Conservation (phyloP, 2,329 filamentous ascomycete genomes). For the Alternaria brassicicola region DNA sequence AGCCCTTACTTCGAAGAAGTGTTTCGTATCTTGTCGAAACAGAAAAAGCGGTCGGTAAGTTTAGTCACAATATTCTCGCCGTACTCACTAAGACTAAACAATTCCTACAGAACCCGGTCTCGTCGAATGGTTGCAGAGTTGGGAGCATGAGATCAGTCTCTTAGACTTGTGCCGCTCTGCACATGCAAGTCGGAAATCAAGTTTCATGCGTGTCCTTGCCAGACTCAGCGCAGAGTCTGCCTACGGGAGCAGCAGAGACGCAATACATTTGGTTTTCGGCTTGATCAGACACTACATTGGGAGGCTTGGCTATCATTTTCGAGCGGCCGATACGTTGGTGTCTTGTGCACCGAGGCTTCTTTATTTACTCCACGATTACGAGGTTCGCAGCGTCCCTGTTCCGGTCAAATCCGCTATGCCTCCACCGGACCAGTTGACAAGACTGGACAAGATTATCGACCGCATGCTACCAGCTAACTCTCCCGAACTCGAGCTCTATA, state of each 20-base stretch:
- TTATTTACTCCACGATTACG: too few species aligned
- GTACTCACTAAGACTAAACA: not conserved
- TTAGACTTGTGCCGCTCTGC: conserved; percentile 16
- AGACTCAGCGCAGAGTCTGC: conserved; percentile 10
- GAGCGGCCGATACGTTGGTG: conserved; percentile 50
- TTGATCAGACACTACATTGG: conserved; percentile 53
- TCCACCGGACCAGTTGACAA: not conserved
- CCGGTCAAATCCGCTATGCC: too few species aligned
- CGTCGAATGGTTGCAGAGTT: conserved; percentile 2
- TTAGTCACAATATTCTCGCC: not conserved
- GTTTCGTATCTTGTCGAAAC: not conserved
- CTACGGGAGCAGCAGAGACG: conserved; percentile 15
- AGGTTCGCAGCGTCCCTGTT: too few species aligned
- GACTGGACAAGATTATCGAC: conserved; percentile 27
- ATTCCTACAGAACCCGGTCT: not conserved
- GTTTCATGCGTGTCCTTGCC: conserved; percentile 13
- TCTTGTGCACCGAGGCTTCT: conserved; percentile 27
- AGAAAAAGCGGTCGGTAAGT: conserved; percentile 10
- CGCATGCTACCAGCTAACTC: conserved; percentile 35
- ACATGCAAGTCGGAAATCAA: conserved; percentile 13
- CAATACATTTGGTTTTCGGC: conserved; percentile 29
- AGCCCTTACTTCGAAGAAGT: conserved; percentile 6
- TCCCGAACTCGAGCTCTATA: conserved; percentile 20
- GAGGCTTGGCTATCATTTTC: conserved; percentile 53
- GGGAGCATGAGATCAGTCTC: not conserved